Percentiles rank a stretch among this genome's conserved stretches.
Conservation (phyloP, 495 filamentous ascomycete species). For the Eremomyces bilateralis region DNA sequence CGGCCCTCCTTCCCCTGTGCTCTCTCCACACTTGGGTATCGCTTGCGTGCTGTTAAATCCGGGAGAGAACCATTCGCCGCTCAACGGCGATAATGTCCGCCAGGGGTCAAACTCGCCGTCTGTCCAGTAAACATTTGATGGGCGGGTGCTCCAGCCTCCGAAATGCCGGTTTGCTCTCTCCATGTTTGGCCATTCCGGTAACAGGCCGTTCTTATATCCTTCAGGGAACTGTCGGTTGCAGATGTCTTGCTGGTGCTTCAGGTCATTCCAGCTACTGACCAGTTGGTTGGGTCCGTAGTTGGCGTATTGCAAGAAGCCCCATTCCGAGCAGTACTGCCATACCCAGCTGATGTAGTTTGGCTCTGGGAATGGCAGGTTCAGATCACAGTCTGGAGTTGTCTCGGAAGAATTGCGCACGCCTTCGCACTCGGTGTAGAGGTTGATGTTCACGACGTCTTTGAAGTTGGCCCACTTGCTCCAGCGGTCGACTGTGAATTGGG, state of each 20-base stretch:
- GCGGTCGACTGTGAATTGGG: constrained; percentile 22
- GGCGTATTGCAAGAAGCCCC: constrained; percentile 27
- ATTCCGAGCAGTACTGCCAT: constrained; percentile 41
- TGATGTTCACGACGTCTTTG: constrained; percentile 20
- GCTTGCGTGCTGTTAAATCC: constrained; percentile 16
- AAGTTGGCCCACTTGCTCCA: constrained; percentile 27
- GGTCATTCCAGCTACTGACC: constrained; percentile 28
- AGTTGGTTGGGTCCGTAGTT: constrained; percentile 27
- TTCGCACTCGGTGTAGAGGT: constrained; percentile 21
- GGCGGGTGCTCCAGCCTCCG: constrained; percentile 34
- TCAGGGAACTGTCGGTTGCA: constrained; percentile 33
- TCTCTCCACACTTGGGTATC: constrained; percentile 26
- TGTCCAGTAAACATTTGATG: constrained; percentile 33
- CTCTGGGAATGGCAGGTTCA: constrained; percentile 20
- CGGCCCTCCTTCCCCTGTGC: constrained; percentile 15
- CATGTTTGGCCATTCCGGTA: constrained; percentile 22
- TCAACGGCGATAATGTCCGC: constrained; percentile 29
- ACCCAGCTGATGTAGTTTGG: constrained; percentile 27
- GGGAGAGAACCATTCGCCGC: constrained; percentile 23
- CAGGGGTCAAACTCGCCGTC: constrained; percentile 38
- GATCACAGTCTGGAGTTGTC: no score
- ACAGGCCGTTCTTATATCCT: constrained; percentile 21
- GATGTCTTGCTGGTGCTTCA: constrained; percentile 26
- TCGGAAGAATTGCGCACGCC: constrained; percentile 3
- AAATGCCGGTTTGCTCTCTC: constrained; percentile 23